Base-by-base conservation (phyloP, 495 filamentous ascomycete species). In the Penicillium tannophilum region DNA sequence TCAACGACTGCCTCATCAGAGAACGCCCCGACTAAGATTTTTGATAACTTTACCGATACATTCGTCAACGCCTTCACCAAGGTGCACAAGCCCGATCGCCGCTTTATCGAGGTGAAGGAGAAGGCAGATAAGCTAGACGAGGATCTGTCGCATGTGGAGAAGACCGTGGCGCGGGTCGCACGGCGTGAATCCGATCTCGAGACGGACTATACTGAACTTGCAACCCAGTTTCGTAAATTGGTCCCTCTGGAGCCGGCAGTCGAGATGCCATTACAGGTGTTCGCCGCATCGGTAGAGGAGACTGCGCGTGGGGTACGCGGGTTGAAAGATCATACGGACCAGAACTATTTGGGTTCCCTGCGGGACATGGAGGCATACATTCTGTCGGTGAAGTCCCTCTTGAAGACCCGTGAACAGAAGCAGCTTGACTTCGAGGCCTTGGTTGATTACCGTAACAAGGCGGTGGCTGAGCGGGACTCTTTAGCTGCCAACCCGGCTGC, bases 31-130 rank as follows among this genome's bases (percentile, higher is more conserved):
- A 72, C 76, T 16, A 89, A 91, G 7, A 90, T 97, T 16, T 92
- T 98, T 54, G 94, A 98, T 65, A 90, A 88, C 53, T 89, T 98
- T 63, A 90, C 94, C 19, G 94, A 98, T 69, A 92, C 87, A n/a
- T 94, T 97, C 68, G 88, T 98, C 66, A 98, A 98, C 72, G 92
- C 92, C 48, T 98, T 98, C 65, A 91, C 87, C 59, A 98, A 98
- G 65, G 89, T 96, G 4, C 90, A 97, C 75, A 97, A 97, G 71
- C 88, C 92, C 26, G 94, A 98, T 73, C 89, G 88, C 61, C 88
- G 94, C 41, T 98, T 98, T 74, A 89, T 95, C 63, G 92, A 97
- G 66, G 92, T 97, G 42, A 84, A 86, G 60, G 95, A 98, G 66
- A 93, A 91, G 71, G 90, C 92, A 20, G 88, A 95, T 76, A 98